phyloP scores from a whole-genome alignment of 768 basidiomycete species.

The Gelatoporia subvermispora region DNA sequence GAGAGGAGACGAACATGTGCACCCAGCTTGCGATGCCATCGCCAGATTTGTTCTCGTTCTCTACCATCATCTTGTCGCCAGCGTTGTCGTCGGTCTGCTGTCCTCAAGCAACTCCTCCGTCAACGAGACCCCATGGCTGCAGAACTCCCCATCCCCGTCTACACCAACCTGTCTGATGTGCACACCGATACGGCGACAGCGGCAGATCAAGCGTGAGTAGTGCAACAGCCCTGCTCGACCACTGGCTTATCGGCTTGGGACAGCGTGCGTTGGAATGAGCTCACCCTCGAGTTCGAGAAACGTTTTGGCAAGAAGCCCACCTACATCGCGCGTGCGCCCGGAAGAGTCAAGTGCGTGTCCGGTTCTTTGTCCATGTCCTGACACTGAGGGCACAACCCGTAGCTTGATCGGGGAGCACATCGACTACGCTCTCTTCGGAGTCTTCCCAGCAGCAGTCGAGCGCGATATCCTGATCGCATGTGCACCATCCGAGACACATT shows the following conservation, averaged over 20 bases:
- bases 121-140: conserved; percentile 41
- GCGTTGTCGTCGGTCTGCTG: not conserved
- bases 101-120: too few species aligned
- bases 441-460: conserved; percentile 81
- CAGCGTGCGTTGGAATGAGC: conserved; percentile 54
- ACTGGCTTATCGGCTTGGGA: not conserved
- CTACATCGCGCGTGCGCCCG: conserved; percentile 74
- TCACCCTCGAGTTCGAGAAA: conserved; percentile 54
- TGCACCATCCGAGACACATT: conserved; percentile 30
- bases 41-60: too few species aligned
- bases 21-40: too few species aligned
- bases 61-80: too few species aligned
- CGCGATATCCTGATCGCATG: conserved; percentile 80
- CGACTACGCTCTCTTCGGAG: conserved; percentile 81
- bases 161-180: conserved; percentile 50
- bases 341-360: conserved; percentile 64
- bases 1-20: too few species aligned
- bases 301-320: conserved; percentile 64
- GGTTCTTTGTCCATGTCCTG: not conserved
- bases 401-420: conserved; percentile 67
- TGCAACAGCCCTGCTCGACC: not conserved
- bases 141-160: conserved; percentile 55
- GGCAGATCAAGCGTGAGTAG: conserved; percentile 43
- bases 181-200: conserved; percentile 50
- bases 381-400: not conserved